These are phyloP conservation scores for Diplodia sapinea DNA, from an alignment of 2,329 filamentous ascomycete genomes.

Conservation along the genomic window DNA sequence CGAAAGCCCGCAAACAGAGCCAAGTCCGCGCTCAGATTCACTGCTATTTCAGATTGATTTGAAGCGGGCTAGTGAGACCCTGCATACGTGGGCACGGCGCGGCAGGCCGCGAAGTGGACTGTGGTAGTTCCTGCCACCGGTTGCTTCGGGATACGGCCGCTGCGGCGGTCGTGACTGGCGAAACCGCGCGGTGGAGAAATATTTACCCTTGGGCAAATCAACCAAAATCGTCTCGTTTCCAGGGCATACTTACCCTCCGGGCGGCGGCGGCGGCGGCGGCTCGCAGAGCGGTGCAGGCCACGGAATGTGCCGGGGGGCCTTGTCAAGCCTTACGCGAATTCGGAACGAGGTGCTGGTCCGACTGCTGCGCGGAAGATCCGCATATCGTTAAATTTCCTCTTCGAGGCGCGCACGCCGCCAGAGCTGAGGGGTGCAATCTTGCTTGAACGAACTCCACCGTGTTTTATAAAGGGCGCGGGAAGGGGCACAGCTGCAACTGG, in stretches of 20 bases:
- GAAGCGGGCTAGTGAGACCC: conserved; percentile 20
- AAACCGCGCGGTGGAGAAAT: conserved; percentile 12
- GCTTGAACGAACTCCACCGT: conserved; percentile 12
- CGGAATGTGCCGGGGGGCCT: conserved; percentile 29
- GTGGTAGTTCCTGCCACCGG: conserved; percentile 13
- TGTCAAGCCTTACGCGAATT: conserved; percentile 25
- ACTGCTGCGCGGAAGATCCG: conserved; percentile 20
- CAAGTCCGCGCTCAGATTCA: conserved; percentile 18
- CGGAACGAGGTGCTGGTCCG: conserved; percentile 27
- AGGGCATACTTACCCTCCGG: not conserved
- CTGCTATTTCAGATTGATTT: conserved; percentile 22
- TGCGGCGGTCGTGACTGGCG: conserved; percentile 1
- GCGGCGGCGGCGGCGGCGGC: conserved; percentile 16
- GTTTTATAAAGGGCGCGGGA: not conserved
- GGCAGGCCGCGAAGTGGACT: conserved; percentile 25
- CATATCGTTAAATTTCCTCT: conserved; percentile 27
- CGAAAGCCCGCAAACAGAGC: conserved; percentile 16
- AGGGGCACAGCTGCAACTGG: conserved; percentile 22
- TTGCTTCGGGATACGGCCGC: conserved; percentile 27
- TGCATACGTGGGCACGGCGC: conserved; percentile 13
- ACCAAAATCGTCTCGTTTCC: conserved; percentile 16
- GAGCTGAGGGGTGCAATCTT: not conserved
- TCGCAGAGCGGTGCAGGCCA: conserved; percentile 1
- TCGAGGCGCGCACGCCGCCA: not conserved
- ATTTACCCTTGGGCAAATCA: conserved; percentile 18